phyloP scores from a whole-genome alignment of 2,329 filamentous ascomycete genomes.

The Trichoderma aggressivum region DNA sequence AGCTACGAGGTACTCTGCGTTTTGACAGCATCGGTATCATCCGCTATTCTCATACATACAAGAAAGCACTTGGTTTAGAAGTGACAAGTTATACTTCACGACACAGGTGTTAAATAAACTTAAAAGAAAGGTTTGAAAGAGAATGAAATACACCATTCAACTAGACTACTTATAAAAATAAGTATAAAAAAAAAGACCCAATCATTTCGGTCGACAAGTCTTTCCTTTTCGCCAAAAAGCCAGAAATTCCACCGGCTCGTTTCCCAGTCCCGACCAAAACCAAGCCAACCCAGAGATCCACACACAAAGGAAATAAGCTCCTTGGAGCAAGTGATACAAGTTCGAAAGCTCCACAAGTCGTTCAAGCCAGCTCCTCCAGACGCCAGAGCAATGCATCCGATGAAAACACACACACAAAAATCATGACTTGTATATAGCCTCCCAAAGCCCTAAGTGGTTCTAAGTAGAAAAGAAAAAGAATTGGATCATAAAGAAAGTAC shows the following conservation, averaged over 20 bases:
- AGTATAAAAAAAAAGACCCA: neutral
- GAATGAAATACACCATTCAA: neutral
- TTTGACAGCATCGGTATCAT: neutral
- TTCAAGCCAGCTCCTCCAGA: slow-evolving; percentile 1
- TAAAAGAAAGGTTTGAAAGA: neutral
- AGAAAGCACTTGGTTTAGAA: neutral
- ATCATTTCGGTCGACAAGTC: neutral
- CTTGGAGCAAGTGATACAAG: neutral
- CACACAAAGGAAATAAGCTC: neutral
- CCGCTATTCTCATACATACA: neutral
- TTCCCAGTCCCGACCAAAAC: neutral
- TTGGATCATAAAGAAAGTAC: neutral
- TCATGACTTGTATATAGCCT: neutral
- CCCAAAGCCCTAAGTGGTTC: neutral
- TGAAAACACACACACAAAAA: neutral
- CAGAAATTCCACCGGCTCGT: neutral
- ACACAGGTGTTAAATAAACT: neutral
- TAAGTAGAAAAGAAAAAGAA: neutral
- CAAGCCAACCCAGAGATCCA: neutral
- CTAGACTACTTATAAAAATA: neutral
- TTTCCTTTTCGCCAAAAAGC: neutral
- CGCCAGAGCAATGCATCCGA: slow-evolving; percentile 18
- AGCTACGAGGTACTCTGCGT: neutral
- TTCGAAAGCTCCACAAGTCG: neutral
- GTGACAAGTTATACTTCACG: neutral